phyloP scores from a whole-genome alignment of 2,329 filamentous ascomycete genomes.

The Aspergillus clavatus region DNA sequence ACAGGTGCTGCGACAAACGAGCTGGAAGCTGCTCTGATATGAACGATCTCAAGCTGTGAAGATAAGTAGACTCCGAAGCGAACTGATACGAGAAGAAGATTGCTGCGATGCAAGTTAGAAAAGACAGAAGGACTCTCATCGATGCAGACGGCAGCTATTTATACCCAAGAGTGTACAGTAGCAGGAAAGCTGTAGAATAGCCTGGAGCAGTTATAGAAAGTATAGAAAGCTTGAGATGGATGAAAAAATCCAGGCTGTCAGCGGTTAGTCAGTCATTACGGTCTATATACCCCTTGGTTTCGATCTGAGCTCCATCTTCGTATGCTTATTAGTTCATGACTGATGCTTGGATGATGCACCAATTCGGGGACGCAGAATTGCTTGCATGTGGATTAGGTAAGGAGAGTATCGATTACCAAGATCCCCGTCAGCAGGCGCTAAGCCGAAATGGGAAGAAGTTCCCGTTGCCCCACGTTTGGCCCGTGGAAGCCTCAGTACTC shows the following conservation, averaged over 20 bases:
- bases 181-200: conserved; percentile 22
- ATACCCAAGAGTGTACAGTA: conserved; percentile 16
- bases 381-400: neutral
- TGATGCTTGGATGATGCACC: too few relatives aligned
- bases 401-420: conserved; percentile 19
- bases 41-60: neutral
- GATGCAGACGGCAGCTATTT: conserved; percentile 23
- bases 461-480: neutral
- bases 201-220: conserved; percentile 7
- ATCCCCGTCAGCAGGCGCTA: conserved; percentile 24
- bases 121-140: conserved; percentile 35
- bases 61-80: conserved; percentile 6
- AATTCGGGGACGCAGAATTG: neutral
- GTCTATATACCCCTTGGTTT: conserved; percentile 4
- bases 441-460: neutral
- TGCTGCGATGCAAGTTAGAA: conserved; percentile 37
- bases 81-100: conserved; percentile 23
- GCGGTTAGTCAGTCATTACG: conserved; percentile 28
- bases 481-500: neutral
- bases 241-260: too few relatives aligned
- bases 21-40: conserved; percentile 13
- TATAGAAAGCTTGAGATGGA: too few relatives aligned
- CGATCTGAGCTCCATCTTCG: neutral
- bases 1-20: conserved; percentile 15
- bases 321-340: neutral